These are phyloP conservation scores for Fusarium tuaranense DNA, from an alignment of 2,329 filamentous ascomycete species.

Conservation along the genomic window DNA sequence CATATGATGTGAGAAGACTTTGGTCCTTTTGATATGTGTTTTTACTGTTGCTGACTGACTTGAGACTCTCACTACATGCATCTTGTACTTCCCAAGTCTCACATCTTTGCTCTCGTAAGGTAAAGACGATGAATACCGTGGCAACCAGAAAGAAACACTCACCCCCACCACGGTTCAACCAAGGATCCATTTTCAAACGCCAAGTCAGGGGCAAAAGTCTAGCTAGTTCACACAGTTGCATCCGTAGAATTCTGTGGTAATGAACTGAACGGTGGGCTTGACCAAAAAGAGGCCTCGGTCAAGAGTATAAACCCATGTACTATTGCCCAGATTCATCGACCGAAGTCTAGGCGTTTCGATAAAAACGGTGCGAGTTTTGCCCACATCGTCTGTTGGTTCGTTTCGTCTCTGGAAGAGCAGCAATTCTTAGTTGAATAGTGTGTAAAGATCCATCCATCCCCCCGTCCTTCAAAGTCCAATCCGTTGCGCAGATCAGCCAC, in stretches of 20 bases:
- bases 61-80: neutral
- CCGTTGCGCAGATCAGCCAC: constrained; percentile 30
- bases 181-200: neutral
- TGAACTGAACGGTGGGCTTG: neutral
- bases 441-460: neutral
- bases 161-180: neutral
- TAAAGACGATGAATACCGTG: neutral
- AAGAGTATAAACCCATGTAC: constrained; percentile 5
- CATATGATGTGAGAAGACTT: neutral
- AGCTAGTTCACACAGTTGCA: neutral
- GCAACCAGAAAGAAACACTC: neutral
- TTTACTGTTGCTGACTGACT: neutral
- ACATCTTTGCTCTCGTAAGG: neutral
- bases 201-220: neutral
- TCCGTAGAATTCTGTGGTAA: neutral
- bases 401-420: neutral
- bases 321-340: constrained; percentile 36
- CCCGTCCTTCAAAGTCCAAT: constrained; percentile 22
- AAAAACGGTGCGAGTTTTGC: neutral
- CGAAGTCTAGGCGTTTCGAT: constrained; percentile 22
- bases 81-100: neutral
- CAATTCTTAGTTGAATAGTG: neutral
- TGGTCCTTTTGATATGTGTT: neutral
- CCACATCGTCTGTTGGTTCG: neutral
- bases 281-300: constrained; percentile 33